Evolutionary conservation across 2,329 filamentous ascomycete genomes (phyloP).

Genomic region (Diaporthe citri): DNA sequence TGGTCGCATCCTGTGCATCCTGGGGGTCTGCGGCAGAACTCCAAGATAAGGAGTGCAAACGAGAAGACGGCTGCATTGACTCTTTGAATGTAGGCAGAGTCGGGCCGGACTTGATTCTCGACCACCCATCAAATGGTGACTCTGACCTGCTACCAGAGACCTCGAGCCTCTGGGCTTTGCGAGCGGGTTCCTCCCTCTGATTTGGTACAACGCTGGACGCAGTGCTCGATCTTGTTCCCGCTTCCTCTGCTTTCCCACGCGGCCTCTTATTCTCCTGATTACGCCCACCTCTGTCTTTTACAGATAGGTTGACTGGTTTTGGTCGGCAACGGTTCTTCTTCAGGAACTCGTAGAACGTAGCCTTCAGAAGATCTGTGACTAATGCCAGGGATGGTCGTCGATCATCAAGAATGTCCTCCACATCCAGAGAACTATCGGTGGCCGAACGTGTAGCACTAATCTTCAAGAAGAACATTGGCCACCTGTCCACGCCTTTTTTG

Average conservation of each 20-base stretch:
- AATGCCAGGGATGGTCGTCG: constrained; percentile 63
- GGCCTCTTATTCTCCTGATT: neutral
- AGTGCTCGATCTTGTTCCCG: neutral
- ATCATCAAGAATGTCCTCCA: constrained; percentile 59
- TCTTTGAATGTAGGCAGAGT: constrained; percentile 46
- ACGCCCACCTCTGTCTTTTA: neutral
- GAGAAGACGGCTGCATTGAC: constrained; percentile 19
- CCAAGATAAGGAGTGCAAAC: constrained; percentile 18
- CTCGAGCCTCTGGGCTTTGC: neutral
- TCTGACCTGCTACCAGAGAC: constrained; percentile 22
- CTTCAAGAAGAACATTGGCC: constrained; percentile 91
- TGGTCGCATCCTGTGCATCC: neutral
- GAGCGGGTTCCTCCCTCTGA: constrained; percentile 17
- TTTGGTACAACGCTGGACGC: neutral
- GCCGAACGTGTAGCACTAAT: constrained; percentile 56
- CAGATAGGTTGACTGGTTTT: constrained; percentile 41
- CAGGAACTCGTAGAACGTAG: constrained; percentile 80
- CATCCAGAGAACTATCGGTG: constrained; percentile 40
- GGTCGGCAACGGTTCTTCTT: constrained; percentile 78
- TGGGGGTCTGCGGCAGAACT: neutral
- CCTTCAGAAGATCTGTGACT: constrained; percentile 74
- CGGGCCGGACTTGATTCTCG: constrained; percentile 48
- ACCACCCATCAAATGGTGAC: constrained; percentile 55
- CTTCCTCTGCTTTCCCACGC: neutral
- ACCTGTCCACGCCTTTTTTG: constrained; percentile 79